These are phyloP conservation scores for Exophiala spinifera DNA, from an alignment of 2,329 filamentous ascomycete species.

Conservation along the genomic window DNA sequence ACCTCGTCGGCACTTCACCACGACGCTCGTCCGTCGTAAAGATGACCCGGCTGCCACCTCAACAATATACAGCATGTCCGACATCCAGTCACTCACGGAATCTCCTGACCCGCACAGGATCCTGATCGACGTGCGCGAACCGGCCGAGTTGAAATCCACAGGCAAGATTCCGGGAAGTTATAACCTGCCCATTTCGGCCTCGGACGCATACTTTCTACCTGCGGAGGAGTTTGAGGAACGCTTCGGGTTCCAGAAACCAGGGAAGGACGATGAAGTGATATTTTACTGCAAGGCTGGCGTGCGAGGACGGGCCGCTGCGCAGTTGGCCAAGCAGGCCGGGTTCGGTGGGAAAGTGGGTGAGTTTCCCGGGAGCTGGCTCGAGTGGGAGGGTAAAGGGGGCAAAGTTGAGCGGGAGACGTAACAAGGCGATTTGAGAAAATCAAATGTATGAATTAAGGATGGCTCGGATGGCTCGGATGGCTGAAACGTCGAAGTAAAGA, in stretches of 20 bases:
- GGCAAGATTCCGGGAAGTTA: constrained; percentile 71
- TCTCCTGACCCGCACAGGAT: constrained; percentile 22
- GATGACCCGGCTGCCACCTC: constrained; percentile 14
- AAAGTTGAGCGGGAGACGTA: constrained; percentile 48
- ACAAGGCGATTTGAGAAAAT: constrained; percentile 27
- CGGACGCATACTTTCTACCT: constrained; percentile 74
- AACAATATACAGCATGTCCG: constrained; percentile 25
- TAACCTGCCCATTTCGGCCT: constrained; percentile 77
- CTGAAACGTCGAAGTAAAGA: too few relatives aligned
- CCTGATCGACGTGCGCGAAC: constrained; percentile 48
- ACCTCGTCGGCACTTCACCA: constrained; percentile 24
- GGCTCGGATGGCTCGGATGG: too few relatives aligned
- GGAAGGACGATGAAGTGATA: constrained; percentile 57
- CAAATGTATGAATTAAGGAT: too few relatives aligned
- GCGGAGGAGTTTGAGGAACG: constrained; percentile 77
- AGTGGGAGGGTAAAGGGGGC: constrained; percentile 76
- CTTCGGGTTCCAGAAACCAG: constrained; percentile 73
- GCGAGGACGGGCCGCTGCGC: constrained; percentile 71
- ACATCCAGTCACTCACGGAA: constrained; percentile 22
- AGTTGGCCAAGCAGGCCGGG: constrained; percentile 71
- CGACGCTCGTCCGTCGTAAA: constrained; percentile 13
- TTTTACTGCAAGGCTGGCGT: constrained; percentile 96
- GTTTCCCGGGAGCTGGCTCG: constrained; percentile 57
- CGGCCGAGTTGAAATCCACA: constrained; percentile 43
- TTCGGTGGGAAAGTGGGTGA: constrained; percentile 62